phyloP scores from a whole-genome alignment of 164 flowering plant genomes.

The grape (Vitis vinifera) region ASM3070453v1 NC_081805.1:27045001-27045500 shows the following conservation, averaged over 20 bases:
- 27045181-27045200: neutral
- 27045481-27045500: too few species aligned
- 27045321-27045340: neutral
- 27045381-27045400: neutral
- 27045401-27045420: neutral
- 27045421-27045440: too few species aligned
- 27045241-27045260: neutral
- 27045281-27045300: too few species aligned
- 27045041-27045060: slow-evolving; percentile 88
- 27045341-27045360: too few species aligned
- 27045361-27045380: neutral
- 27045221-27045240: neutral
- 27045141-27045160: neutral
- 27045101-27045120: neutral
- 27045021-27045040: slow-evolving; percentile 64
- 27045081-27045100: neutral
- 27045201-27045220: neutral
- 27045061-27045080: slow-evolving; percentile 79
- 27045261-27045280: too few species aligned
- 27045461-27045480: neutral
- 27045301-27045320: too few species aligned
- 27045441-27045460: neutral
- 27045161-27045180: too few species aligned
- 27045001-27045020: neutral
- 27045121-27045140: neutral